Base-by-base conservation (phyloP, 1,284 basidiomycete genomes). In the Butyriboletus appendiculatus region DNA sequence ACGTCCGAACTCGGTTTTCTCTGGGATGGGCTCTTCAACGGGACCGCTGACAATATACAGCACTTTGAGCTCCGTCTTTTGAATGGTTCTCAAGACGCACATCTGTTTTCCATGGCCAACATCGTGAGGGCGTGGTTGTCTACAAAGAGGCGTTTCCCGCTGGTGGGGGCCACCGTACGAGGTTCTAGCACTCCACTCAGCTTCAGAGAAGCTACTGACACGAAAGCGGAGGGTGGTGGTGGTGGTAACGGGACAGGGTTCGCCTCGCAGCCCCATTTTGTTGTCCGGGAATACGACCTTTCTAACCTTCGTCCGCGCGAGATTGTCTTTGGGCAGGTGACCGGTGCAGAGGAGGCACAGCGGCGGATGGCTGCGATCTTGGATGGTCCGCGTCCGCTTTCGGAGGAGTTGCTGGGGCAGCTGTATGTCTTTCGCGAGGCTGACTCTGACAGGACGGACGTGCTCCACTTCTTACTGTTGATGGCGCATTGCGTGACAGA, bases 401-500 rank as follows among this genome's bases (percentile, higher is more conserved):
- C 67, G 16, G 51, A 57, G 15, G 48, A 57, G 3, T 11, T 70
- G 12, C 41, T 64, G 5, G 53, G 45, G 8, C 63, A 51, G 45
- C 12, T 65, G 1, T 57, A 45, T 22, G 46, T 60, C 28, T 42
- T 60, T 35, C 59, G 30, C 18, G 56, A 56, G n/a, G 15, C 38
- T 1, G 43, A 50, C 22, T 4, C 42, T 2, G 16, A 45, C 4
- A 46, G 41, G 44, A 1, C 44, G 5, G 38, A 55, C 15, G 26
- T 52, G 14, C 45, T 69, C 6, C 66, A 70, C 22, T 12, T 67
- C 26, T 30, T 67, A 34, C 7, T 50, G 5, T 4, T 64, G 1
- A 40, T 48, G 12, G 56, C 61, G 2, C 64, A 66, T 20, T 61
- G 55, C 11, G 37, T 67, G 18, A 56, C 59, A 4, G 64, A 66